Evolutionary conservation across 805 yeast genomes (phyloP).

Genomic region (Komagataella mondaviorum): DNA sequence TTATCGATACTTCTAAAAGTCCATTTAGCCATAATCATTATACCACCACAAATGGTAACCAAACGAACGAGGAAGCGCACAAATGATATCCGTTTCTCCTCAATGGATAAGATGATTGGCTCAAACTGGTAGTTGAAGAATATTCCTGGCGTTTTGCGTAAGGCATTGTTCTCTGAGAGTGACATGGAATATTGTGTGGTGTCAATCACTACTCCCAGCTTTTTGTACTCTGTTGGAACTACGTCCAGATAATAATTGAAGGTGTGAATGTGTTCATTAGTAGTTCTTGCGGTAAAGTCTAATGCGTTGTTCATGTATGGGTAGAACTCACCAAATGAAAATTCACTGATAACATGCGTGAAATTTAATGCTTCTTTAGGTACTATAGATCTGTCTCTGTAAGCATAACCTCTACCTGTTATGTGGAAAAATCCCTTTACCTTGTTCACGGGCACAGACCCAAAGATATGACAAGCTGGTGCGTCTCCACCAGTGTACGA

Average conservation of each 20-base stretch:
- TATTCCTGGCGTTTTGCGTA: conserved; percentile 52
- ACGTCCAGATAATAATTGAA: conserved; percentile 63
- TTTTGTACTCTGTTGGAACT: conserved; percentile 69
- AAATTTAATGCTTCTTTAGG: conserved; percentile 49
- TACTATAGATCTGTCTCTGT: conserved; percentile 31
- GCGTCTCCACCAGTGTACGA: conserved; percentile 32
- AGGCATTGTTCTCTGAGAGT: conserved; percentile 17
- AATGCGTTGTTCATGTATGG: conserved; percentile 84
- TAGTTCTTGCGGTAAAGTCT: conserved; percentile 54
- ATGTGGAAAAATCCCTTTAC: conserved; percentile 81
- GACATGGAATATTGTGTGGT: conserved; percentile 81
- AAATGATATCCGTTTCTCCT: conserved; percentile 66
- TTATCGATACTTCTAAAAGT: conserved; percentile 43
- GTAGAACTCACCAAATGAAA: conserved; percentile 82
- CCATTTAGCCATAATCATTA: conserved; percentile 60
- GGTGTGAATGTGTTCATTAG: conserved; percentile 32
- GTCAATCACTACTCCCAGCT: conserved; percentile 57
- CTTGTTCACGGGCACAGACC: conserved; percentile 71
- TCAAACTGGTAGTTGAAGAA: conserved; percentile 81
- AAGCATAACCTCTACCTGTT: conserved; percentile 64
- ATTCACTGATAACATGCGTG: conserved; percentile 74
- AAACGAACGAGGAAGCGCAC: conserved; percentile 64
- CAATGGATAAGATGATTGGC: conserved; percentile 58
- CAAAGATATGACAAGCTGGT: conserved; percentile 81
- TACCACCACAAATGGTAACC: conserved; percentile 75